A percentile compares a stretch with the other conserved stretches of the same genome.
Evolutionary conservation across 2,329 filamentous ascomycete species (phyloP).

Genomic region (Cytospora piceae): DNA sequence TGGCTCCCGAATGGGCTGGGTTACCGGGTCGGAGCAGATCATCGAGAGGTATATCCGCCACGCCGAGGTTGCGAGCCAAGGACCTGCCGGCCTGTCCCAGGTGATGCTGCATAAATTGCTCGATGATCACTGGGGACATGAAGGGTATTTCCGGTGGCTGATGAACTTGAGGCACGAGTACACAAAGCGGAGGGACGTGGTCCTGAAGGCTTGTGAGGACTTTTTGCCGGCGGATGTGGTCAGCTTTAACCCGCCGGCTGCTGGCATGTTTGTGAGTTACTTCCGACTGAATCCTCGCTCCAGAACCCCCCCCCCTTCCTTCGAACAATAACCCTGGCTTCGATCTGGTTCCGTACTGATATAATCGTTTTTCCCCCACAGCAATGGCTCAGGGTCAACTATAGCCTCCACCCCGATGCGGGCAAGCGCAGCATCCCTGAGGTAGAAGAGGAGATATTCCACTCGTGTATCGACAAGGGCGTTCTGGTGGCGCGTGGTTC

Average conservation of each 20-base stretch:
- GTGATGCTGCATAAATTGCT: constrained; percentile 84
- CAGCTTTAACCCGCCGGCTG: constrained; percentile 76
- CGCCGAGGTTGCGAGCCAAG: constrained; percentile 82
- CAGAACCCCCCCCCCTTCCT: background rate
- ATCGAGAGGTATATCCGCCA: constrained; percentile 81
- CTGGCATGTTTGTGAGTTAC: constrained; percentile 89
- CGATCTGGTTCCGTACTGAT: background rate
- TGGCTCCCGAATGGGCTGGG: constrained; percentile 82
- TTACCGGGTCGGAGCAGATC: constrained; percentile 84
- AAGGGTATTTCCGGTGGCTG: constrained; percentile 87
- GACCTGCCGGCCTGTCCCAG: constrained; percentile 83
- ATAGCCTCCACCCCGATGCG: constrained; percentile 66
- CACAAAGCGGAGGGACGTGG: constrained; percentile 73
- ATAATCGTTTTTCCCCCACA: constrained; percentile 36
- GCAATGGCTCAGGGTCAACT: constrained; percentile 76
- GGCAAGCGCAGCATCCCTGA: constrained; percentile 57
- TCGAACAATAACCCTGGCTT: too few relatives aligned
- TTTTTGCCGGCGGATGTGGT: constrained; percentile 75
- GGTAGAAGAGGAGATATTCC: constrained; percentile 87
- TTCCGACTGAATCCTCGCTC: background rate
- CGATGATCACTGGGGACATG: constrained; percentile 93
- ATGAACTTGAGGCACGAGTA: constrained; percentile 82
- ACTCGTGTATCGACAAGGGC: constrained; percentile 72
- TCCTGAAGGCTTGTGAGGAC: constrained; percentile 79
- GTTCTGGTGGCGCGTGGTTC: constrained; percentile 83